Percentiles rank a stretch among this genome's conserved stretches.
These are phyloP conservation scores for Scheffersomyces illinoinensis DNA, from an alignment of 1,139 yeast species.

Conservation along the genomic window DNA sequence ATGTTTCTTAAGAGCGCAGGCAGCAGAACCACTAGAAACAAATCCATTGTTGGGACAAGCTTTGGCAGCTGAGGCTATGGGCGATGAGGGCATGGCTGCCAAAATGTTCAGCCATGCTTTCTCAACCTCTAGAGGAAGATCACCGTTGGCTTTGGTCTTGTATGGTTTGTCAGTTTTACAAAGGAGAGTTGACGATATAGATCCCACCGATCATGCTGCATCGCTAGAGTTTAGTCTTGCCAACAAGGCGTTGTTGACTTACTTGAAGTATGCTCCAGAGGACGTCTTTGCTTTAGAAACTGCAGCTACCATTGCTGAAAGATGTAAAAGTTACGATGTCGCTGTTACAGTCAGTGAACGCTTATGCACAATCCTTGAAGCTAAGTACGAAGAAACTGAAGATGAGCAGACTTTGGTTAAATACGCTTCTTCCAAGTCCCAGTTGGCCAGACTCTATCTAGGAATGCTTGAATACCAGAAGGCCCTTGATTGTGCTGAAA, in stretches of 20 bases:
- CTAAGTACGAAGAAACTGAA: conserved; percentile 58
- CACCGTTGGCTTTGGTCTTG: conserved; percentile 69
- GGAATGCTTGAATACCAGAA: conserved; percentile 55
- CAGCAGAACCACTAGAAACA: conserved; percentile 75
- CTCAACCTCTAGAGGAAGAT: conserved; percentile 70
- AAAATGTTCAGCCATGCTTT: conserved; percentile 75
- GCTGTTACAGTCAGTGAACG: conserved; percentile 52
- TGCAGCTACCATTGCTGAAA: conserved; percentile 63
- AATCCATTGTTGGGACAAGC: conserved; percentile 92
- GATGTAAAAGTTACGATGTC: conserved; percentile 59
- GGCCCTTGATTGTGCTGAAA: conserved; percentile 64
- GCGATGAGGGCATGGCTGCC: conserved; percentile 53
- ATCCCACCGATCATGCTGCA: conserved; percentile 55
- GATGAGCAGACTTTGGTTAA: conserved; percentile 45
- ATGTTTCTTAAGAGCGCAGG: conserved; percentile 73
- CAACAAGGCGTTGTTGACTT: conserved; percentile 70
- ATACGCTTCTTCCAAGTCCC: conserved; percentile 64
- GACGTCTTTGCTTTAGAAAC: conserved; percentile 64
- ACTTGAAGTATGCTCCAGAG: conserved; percentile 64
- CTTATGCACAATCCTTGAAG: conserved; percentile 54
- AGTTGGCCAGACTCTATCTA: conserved; percentile 66
- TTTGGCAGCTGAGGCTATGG: conserved; percentile 59
- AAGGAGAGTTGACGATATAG: conserved; percentile 39
- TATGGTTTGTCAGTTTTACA: conserved; percentile 63
- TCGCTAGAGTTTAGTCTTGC: conserved; percentile 70